phyloP scores from a whole-genome alignment of 1,284 basidiomycete genomes.

The Trametes pubescens region DNA sequence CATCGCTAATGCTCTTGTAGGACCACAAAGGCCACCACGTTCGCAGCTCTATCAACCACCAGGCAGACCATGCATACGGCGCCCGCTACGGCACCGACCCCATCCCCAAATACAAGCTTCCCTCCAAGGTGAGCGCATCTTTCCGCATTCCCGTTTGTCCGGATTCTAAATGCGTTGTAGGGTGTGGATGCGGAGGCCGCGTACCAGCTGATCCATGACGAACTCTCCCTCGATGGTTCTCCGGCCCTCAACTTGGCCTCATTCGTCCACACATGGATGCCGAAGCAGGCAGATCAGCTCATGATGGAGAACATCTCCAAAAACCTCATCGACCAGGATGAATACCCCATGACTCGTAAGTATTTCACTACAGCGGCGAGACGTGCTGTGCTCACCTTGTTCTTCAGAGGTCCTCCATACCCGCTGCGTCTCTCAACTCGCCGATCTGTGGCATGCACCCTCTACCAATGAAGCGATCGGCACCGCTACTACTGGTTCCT shows the following conservation, averaged over 20 bases:
- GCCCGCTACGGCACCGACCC: constrained; percentile 69
- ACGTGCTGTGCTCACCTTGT: not conserved
- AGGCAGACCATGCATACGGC: constrained; percentile 59
- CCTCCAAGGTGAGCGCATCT: constrained; percentile 53
- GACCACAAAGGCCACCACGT: constrained; percentile 47
- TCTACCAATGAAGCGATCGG: constrained; percentile 79
- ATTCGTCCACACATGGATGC: constrained; percentile 69
- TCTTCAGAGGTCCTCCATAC: constrained; percentile 74
- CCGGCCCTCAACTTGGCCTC: constrained; percentile 87
- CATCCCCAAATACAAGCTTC: constrained; percentile 74
- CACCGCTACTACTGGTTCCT: constrained; percentile 94
- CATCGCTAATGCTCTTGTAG: constrained; percentile 32
- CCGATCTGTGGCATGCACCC: constrained; percentile 93
- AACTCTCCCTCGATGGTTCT: constrained; percentile 83
- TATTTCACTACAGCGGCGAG: constrained; percentile 13
- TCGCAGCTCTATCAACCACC: constrained; percentile 48
- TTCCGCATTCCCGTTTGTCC: not conserved
- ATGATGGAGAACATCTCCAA: constrained; percentile 89
- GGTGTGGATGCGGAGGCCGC: constrained; percentile 65
- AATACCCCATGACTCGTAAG: constrained; percentile 87
- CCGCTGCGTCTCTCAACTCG: constrained; percentile 87
- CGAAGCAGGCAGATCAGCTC: constrained; percentile 72
- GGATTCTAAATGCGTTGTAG: constrained; percentile 37
- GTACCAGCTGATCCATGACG: constrained; percentile 88
- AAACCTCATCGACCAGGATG: constrained; percentile 91